Evolutionary conservation across 2,329 filamentous ascomycete genomes (phyloP).

Genomic region (Emmonsia crescens): DNA sequence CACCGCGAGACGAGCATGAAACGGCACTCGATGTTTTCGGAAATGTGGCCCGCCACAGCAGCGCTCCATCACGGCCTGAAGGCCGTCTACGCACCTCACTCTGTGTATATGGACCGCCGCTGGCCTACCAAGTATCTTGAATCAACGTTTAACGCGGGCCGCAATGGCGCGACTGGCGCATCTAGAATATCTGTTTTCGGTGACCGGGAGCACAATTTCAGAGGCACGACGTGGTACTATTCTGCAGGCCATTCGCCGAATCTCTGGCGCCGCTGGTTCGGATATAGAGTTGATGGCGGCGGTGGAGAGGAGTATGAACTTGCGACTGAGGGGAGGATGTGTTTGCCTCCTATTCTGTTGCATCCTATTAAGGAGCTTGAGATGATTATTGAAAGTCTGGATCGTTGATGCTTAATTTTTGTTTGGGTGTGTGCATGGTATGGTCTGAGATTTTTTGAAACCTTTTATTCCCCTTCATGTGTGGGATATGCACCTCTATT

Average conservation of each 20-base stretch:
- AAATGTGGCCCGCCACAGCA: conserved; percentile 89
- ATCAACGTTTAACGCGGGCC: conserved; percentile 67
- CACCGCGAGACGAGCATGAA: conserved; percentile 76
- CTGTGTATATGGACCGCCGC: conserved; percentile 72
- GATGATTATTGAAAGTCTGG: conserved; percentile 30
- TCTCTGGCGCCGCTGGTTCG: conserved; percentile 77
- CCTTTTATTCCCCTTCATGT: background rate
- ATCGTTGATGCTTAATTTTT: background rate
- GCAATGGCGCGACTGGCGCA: conserved; percentile 64
- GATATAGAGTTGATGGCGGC: conserved; percentile 66
- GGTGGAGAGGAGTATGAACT: conserved; percentile 67
- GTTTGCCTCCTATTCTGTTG: conserved; percentile 75
- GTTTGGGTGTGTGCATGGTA: no score
- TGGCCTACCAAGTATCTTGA: conserved; percentile 76
- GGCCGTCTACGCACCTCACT: conserved; percentile 82
- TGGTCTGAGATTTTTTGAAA: no score
- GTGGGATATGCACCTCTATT: background rate
- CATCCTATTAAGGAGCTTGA: conserved; percentile 78
- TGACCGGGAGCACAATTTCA: conserved; percentile 80
- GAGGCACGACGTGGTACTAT: conserved; percentile 85
- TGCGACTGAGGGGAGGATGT: conserved; percentile 73
- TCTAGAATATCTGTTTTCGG: conserved; percentile 63
- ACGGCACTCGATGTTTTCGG: conserved; percentile 84
- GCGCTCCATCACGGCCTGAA: conserved; percentile 89
- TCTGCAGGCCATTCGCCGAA: conserved; percentile 71